Conservation (phyloP, 1,284 basidiomycete species). For the Malassezia slooffiae region DNA sequence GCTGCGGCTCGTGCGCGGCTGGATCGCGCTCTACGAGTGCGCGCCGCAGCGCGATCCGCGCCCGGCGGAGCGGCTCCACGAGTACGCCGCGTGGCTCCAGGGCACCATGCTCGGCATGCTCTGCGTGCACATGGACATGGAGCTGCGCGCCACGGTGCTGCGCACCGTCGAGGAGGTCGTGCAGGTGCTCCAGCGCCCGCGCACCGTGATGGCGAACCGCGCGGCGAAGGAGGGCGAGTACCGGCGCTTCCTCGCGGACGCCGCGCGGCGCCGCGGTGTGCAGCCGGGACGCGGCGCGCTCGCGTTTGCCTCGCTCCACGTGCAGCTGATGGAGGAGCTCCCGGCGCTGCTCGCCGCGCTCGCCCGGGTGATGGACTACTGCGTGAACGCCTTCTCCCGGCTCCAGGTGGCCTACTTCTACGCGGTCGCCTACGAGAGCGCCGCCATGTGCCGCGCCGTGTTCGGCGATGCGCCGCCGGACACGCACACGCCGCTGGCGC, state of each 20-base stretch:
- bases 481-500: neutral
- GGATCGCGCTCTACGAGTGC: slow-evolving; percentile 20
- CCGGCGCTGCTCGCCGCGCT: slow-evolving; percentile 46
- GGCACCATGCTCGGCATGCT: slow-evolving; percentile 14
- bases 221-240: slow-evolving; percentile 46
- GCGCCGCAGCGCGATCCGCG: neutral
- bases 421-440: slow-evolving; percentile 14
- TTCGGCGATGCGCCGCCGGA: neutral
- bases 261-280: slow-evolving; percentile 18
- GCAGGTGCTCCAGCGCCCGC: slow-evolving; percentile 25
- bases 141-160: slow-evolving; percentile 20
- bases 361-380: slow-evolving; percentile 43
- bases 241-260: slow-evolving; percentile 30
- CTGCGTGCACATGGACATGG: slow-evolving; percentile 24
- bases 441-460: neutral
- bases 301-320: slow-evolving; percentile 45
- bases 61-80: slow-evolving; percentile 18
- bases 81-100: slow-evolving; percentile 17
- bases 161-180: slow-evolving; percentile 40
- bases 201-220: slow-evolving; percentile 43
- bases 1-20: slow-evolving; percentile 21
- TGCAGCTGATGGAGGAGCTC: slow-evolving; percentile 47
- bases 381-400: slow-evolving; percentile 40
- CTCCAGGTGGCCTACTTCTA: slow-evolving; percentile 41
- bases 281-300: slow-evolving; percentile 34